Evolutionary conservation across 192 early-diverging fungal species (phyloP).

Genomic region (Gigaspora rosea): DNA sequence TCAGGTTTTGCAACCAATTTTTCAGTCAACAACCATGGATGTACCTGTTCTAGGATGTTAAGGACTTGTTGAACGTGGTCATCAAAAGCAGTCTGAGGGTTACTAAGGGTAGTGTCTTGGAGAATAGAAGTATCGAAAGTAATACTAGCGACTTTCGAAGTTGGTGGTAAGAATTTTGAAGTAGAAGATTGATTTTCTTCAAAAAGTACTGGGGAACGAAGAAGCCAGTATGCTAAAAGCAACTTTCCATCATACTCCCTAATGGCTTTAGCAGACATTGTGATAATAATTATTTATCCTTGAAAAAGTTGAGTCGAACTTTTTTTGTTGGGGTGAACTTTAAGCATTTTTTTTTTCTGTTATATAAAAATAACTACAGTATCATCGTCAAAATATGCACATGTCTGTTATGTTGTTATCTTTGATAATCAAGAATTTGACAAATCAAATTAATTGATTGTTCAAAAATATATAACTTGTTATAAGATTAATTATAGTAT

Average conservation of each 20-base stretch:
- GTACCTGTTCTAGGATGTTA: constrained; percentile 65
- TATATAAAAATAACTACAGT: too few relatives aligned
- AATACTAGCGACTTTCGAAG: constrained; percentile 77
- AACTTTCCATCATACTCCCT: constrained; percentile 99
- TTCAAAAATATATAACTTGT: too few relatives aligned
- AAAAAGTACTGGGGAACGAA: constrained; percentile 65
- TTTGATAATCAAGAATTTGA: too few relatives aligned
- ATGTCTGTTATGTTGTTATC: too few relatives aligned
- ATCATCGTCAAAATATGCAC: too few relatives aligned
- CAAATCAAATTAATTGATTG: too few relatives aligned
- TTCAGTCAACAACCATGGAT: constrained; percentile 82
- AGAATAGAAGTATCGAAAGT: constrained; percentile 67
- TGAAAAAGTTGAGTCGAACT: too few relatives aligned
- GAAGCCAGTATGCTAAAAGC: constrained; percentile 88
- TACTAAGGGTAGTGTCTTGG: constrained; percentile 42
- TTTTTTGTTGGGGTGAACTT: too few relatives aligned
- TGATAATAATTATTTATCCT: not conserved
- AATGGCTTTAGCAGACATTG: constrained; percentile 88
- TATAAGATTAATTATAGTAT: too few relatives aligned
- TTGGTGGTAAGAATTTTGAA: constrained; percentile 69
- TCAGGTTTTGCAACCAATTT: constrained; percentile 98
- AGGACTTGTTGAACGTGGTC: constrained; percentile 59
- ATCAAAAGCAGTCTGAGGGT: constrained; percentile 59
- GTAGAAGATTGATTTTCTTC: constrained; percentile 44
- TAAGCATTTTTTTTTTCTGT: too few relatives aligned